These are phyloP conservation scores for Madurella fahalii DNA, from an alignment of 2,329 filamentous ascomycete species.

Conservation along the genomic window DNA sequence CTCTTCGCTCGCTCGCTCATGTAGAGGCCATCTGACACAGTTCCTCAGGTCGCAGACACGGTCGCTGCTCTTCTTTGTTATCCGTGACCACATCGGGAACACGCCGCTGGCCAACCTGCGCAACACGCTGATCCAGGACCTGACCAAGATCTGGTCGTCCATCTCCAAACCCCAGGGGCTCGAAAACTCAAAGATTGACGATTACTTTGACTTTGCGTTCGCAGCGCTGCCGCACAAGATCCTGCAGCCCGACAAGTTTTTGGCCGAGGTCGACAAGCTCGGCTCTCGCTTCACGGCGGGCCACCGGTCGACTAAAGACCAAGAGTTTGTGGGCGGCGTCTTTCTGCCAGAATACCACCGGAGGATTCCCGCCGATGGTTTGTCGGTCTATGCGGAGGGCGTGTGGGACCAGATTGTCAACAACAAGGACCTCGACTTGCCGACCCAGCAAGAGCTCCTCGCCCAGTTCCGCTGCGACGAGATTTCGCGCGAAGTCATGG, in stretches of 20 bases:
- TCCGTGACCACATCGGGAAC: constrained; percentile 90
- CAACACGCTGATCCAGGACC: constrained; percentile 83
- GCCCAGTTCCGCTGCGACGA: constrained; percentile 98
- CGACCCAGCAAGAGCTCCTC: constrained; percentile 92
- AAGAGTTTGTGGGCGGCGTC: constrained; percentile 72
- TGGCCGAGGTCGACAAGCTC: constrained; percentile 72
- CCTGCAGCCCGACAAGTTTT: constrained; percentile 87
- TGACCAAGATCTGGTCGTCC: constrained; percentile 86
- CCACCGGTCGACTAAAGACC: constrained; percentile 68
- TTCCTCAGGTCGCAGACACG: constrained; percentile 69
- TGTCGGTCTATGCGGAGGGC: constrained; percentile 86
- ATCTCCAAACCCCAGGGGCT: constrained; percentile 88
- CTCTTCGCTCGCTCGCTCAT: background rate
- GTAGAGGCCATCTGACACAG: constrained; percentile 7
- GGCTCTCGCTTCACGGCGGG: constrained; percentile 79
- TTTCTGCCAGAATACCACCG: constrained; percentile 94
- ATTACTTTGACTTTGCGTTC: constrained; percentile 99
- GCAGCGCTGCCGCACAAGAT: constrained; percentile 95
- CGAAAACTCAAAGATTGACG: constrained; percentile 83
- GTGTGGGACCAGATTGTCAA: constrained; percentile 98
- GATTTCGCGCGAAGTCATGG: constrained; percentile 82
- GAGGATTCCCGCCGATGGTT: constrained; percentile 94
- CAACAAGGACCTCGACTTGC: constrained; percentile 96
- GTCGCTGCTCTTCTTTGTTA: constrained; percentile 96
- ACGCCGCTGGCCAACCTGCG: constrained; percentile 88